phyloP scores from a whole-genome alignment of 2,329 filamentous ascomycete genomes.

The Calonectria honghensis region DNA sequence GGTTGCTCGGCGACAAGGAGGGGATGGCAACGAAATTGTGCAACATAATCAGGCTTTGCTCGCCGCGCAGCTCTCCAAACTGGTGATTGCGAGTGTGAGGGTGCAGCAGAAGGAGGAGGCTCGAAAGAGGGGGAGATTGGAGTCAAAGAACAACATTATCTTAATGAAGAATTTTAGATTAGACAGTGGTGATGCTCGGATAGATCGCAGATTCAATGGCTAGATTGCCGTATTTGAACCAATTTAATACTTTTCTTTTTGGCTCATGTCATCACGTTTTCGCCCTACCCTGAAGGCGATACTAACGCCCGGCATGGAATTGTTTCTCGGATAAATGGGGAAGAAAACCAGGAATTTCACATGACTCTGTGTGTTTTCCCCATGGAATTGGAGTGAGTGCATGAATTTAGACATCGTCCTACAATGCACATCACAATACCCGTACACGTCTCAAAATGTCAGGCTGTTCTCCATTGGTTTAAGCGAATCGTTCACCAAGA shows the following conservation, averaged over 20 bases:
- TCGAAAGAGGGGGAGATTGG: conserved; percentile 44
- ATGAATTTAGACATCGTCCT: no score
- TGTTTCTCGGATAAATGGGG: no score
- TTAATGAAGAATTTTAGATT: conserved; percentile 43
- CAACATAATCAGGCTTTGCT: conserved; percentile 44
- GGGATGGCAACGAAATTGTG: conserved; percentile 32
- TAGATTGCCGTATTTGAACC: neutral
- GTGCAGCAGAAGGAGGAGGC: conserved; percentile 41
- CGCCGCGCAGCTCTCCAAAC: conserved; percentile 44
- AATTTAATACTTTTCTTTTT: neutral
- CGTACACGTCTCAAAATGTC: neutral
- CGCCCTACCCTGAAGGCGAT: no score
- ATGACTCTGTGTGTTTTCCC: no score
- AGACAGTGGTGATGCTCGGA: conserved; percentile 41
- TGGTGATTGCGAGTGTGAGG: conserved; percentile 40
- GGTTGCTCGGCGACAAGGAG: conserved; percentile 19
- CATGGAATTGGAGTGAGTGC: no score
- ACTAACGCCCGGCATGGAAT: no score
- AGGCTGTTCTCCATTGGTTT: neutral
- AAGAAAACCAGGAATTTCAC: no score
- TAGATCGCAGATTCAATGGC: conserved; percentile 19
- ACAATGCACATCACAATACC: no score
- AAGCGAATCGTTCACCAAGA: neutral
- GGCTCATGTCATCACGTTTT: no score
- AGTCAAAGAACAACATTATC: conserved; percentile 42